phyloP scores from a whole-genome alignment of 2,329 filamentous ascomycete genomes.

The Fusarium algeriense region DNA sequence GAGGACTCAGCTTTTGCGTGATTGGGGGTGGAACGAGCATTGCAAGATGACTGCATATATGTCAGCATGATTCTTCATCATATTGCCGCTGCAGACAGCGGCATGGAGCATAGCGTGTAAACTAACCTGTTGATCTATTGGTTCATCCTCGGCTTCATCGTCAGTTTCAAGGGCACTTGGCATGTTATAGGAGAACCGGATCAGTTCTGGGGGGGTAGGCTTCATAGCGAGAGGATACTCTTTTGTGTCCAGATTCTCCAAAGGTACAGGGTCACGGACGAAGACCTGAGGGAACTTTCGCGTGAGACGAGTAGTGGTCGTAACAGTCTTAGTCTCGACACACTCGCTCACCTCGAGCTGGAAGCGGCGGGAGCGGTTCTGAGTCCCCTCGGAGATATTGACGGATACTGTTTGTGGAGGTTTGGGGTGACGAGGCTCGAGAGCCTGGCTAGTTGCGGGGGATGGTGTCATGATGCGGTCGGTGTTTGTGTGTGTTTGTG shows the following conservation, averaged over 20 bases:
- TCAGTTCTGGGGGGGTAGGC: constrained; percentile 83
- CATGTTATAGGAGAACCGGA: constrained; percentile 79
- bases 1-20: constrained; percentile 47
- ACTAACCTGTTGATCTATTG: constrained; percentile 41
- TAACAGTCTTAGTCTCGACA: constrained; percentile 79
- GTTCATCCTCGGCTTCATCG: constrained; percentile 42
- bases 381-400: constrained; percentile 59
- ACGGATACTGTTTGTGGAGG: constrained; percentile 59
- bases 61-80: constrained; percentile 11
- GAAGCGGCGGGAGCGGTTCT: constrained; percentile 54
- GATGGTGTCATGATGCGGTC: constrained; percentile 54
- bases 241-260: constrained; percentile 83
- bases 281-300: constrained; percentile 86
- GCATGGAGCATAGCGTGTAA: not conserved
- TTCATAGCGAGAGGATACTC: constrained; percentile 89
- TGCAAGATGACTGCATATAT: constrained; percentile 34
- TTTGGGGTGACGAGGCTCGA: constrained; percentile 52
- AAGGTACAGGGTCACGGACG: constrained; percentile 77
- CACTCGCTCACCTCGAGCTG: constrained; percentile 73
- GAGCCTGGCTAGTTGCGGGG: constrained; percentile 53
- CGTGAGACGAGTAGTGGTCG: constrained; percentile 92
- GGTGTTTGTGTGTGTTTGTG: constrained; percentile 28
- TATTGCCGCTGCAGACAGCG: too few species aligned
- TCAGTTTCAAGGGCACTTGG: constrained; percentile 54
- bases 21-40: constrained; percentile 44